Evolutionary conservation across 306 rosid genomes (phyloP), one percentile per base, ranked within the genome.

Genomic region (Delonix regia): DNA sequence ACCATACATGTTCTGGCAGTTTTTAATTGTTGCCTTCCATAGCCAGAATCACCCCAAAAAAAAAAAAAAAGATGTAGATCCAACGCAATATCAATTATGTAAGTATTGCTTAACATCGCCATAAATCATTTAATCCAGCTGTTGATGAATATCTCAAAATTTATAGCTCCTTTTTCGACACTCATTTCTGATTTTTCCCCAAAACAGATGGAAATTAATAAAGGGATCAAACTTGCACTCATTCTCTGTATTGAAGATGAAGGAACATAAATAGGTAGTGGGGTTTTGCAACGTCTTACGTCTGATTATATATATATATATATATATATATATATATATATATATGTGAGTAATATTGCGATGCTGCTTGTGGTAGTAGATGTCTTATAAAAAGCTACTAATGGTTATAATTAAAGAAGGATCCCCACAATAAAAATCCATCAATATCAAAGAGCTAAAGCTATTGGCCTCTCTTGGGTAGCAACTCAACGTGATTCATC

Each of bases 401-500:
- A 45, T 81, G 63, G 34, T 62, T 73, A 44, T 45, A 15, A 77
- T 70, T 70, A 71, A 57, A 59, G 73, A 73, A 73, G 27, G 79
- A 73, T 41, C 49, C 48, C 47, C 61, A 36, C 71, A 22, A 66
- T 34, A 41, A 19, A 67, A 65, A 66, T 10, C 65, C 65, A 85
- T 84, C 81, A 68, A 21, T 45, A 47, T 78, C 82, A 77, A 62
- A 71, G 68, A 76, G 83, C 78, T 52, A 71, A 21, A 30, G 36
- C n/a, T 44, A 11, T 12, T 24, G 48, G 42, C 30, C 21, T 39
- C 60, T 71, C 81, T 76, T 64, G 78, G 77, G 78, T 52, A 27
- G 79, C 22, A 61, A 84, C 73, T 69, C 71, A 68, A 79, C 44
- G 74, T 63, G 69, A 21, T 69, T 77, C 78, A 67, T 52, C 33